Evolutionary conservation across 2,329 filamentous ascomycete genomes (phyloP).

Genomic region (Fonsecaea monophora): DNA sequence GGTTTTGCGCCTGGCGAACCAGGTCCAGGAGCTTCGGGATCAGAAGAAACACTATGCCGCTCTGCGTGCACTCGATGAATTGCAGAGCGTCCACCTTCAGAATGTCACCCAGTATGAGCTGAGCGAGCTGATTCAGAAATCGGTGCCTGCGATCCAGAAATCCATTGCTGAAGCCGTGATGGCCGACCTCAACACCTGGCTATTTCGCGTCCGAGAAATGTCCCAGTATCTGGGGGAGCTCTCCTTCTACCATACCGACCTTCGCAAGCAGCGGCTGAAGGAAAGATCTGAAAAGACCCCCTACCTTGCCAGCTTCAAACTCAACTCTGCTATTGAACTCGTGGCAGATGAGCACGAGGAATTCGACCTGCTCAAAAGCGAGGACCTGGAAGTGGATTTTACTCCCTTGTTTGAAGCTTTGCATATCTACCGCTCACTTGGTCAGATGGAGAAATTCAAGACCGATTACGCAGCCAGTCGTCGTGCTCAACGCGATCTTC

Average conservation of each 20-base stretch:
- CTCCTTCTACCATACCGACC: slow-evolving; percentile 93
- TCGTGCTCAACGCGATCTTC: slow-evolving; percentile 86
- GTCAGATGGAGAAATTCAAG: slow-evolving; percentile 89
- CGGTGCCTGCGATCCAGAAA: slow-evolving; percentile 89
- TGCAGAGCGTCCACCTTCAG: slow-evolving; percentile 94
- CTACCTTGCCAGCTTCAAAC: slow-evolving; percentile 80
- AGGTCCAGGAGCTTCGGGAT: slow-evolving; percentile 87
- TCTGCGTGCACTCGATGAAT: slow-evolving; percentile 88
- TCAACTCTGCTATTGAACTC: slow-evolving; percentile 94
- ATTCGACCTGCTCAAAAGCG: slow-evolving; percentile 93
- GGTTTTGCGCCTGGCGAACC: slow-evolving; percentile 89
- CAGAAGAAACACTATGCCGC: slow-evolving; percentile 97
- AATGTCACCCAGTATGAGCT: slow-evolving; percentile 95
- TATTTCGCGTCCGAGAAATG: slow-evolving; percentile 92
- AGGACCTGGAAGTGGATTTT: slow-evolving; percentile 93
- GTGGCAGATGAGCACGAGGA: slow-evolving; percentile 95
- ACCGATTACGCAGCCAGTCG: slow-evolving; percentile 91
- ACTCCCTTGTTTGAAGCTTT: slow-evolving; percentile 91
- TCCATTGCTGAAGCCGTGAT: slow-evolving; percentile 96
- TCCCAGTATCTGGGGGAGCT: slow-evolving; percentile 96
- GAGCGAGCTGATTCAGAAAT: slow-evolving; percentile 93
- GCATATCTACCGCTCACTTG: slow-evolving; percentile 94
- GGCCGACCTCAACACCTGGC: slow-evolving; percentile 95
- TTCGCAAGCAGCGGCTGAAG: slow-evolving; percentile 81
- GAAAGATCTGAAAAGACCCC: slow-evolving; percentile 78